phyloP scores from a whole-genome alignment of 345 rosid genomes.

The Populus davidiana region DNA sequence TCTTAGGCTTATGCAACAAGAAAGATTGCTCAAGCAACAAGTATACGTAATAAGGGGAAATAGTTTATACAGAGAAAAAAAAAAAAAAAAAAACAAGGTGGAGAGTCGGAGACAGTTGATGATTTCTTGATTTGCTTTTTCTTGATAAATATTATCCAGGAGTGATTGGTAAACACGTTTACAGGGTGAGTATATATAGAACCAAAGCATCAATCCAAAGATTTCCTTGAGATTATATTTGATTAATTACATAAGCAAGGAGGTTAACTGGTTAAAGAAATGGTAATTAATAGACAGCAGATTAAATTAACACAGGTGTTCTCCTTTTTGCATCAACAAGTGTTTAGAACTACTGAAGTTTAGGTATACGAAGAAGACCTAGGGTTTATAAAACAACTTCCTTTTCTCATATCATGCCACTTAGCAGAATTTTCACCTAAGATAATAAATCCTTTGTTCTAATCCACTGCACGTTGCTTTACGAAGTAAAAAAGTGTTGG shows the following conservation, averaged over 20 bases:
- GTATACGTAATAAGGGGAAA: background rate
- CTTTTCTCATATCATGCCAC: background rate
- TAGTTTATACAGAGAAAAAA: too few relatives aligned
- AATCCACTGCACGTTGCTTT: slow-evolving; percentile 7
- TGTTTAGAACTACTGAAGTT: background rate
- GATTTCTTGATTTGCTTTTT: background rate
- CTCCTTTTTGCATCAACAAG: background rate
- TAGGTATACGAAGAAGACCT: background rate
- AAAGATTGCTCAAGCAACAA: slow-evolving; percentile 2
- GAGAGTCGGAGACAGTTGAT: background rate
- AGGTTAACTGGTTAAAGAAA: background rate
- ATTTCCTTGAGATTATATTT: background rate
- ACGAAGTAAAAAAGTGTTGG: background rate
- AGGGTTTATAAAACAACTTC: too few relatives aligned
- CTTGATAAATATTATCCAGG: background rate
- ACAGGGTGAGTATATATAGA: background rate
- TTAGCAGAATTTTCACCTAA: background rate
- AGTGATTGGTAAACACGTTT: background rate
- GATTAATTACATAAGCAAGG: slow-evolving; percentile 1
- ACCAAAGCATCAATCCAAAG: background rate
- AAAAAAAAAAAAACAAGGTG: background rate
- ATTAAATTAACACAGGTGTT: background rate
- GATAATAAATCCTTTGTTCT: background rate
- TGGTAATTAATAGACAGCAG: background rate
- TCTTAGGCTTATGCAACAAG: background rate